These are phyloP conservation scores for Thermothelomyces thermophilus DNA, from an alignment of 2,329 filamentous ascomycete genomes.

Conservation along the genomic window DNA sequence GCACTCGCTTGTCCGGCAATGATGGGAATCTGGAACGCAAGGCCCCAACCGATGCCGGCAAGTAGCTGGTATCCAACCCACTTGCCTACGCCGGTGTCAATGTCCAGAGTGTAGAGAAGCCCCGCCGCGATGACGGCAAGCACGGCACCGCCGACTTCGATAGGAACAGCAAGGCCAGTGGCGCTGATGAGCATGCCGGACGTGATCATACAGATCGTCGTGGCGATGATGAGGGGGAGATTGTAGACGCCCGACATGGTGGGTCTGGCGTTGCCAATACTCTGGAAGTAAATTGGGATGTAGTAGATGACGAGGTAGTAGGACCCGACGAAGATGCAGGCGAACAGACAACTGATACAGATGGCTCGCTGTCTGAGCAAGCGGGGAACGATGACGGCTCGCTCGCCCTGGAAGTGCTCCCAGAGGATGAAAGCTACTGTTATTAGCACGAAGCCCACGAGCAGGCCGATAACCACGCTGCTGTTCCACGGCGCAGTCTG, in stretches of 20 bases:
- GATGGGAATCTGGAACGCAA: constrained; percentile 37
- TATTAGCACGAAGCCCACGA: constrained; percentile 30
- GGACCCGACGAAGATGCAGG: constrained; percentile 31
- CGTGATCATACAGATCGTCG: constrained; percentile 30
- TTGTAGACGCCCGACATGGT: constrained; percentile 32
- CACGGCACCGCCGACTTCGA: constrained; percentile 33
- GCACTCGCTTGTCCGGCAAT: constrained; percentile 34
- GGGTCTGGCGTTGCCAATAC: constrained; percentile 30
- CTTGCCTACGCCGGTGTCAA: constrained; percentile 27
- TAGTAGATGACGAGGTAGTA: constrained; percentile 36
- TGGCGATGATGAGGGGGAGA: constrained; percentile 32
- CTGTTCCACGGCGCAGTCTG: constrained; percentile 32
- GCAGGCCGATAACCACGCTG: constrained; percentile 32
- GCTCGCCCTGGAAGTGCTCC: constrained; percentile 33
- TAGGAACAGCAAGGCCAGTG: constrained; percentile 30
- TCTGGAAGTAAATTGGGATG: constrained; percentile 38
- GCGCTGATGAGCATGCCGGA: constrained; percentile 27
- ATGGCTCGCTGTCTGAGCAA: constrained; percentile 30
- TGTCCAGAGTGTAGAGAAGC: constrained; percentile 32
- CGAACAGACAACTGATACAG: constrained; percentile 24
- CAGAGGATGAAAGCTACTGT: constrained; percentile 27
- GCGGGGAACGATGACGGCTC: constrained; percentile 32
- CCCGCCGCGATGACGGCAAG: constrained; percentile 33
- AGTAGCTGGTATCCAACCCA: constrained; percentile 45
- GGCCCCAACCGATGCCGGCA: constrained; percentile 36